A percentile compares a stretch with the other conserved stretches of the same genome.
Conservation (phyloP, 2,329 filamentous ascomycete genomes). For the Penicillium sp. region DNA sequence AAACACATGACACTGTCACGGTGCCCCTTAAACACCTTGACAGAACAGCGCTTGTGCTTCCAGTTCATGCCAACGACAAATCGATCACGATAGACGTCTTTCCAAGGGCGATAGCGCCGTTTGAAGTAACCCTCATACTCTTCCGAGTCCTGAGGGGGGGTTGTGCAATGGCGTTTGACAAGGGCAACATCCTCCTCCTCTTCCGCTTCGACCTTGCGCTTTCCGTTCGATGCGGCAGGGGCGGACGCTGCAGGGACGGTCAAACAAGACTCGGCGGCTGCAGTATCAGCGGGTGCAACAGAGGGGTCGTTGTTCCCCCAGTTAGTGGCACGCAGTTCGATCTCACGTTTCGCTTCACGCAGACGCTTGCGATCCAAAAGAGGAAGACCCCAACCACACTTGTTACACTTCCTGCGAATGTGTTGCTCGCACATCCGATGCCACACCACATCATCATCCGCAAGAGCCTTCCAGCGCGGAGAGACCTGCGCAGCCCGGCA, state of each 20-base stretch:
- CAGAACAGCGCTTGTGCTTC: slow-evolving; percentile 89
- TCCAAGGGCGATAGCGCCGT: slow-evolving; percentile 72
- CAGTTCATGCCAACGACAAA: slow-evolving; percentile 97
- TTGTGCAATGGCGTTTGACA: slow-evolving; percentile 36
- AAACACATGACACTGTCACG: slow-evolving; percentile 82
- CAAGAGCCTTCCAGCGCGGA: slow-evolving; percentile 79
- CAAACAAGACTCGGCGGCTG: slow-evolving; percentile 21
- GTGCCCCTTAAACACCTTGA: slow-evolving; percentile 82
- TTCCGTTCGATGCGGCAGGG: slow-evolving; percentile 17
- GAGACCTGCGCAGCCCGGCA: slow-evolving; percentile 97
- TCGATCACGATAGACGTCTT: slow-evolving; percentile 92
- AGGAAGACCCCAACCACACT: slow-evolving; percentile 93
- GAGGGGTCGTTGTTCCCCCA: slow-evolving; percentile 58
- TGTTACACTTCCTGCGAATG: slow-evolving; percentile 89
- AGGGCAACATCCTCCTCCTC: slow-evolving; percentile 30
- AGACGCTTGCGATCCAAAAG: slow-evolving; percentile 85
- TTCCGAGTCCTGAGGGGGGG: slow-evolving; percentile 29
- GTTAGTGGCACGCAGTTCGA: slow-evolving; percentile 68
- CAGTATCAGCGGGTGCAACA: slow-evolving; percentile 30
- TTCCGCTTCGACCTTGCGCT: slow-evolving; percentile 30
- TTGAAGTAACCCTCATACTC: slow-evolving; percentile 52
- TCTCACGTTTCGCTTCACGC: slow-evolving; percentile 82
- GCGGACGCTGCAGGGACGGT: slow-evolving; percentile 6
- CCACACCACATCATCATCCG: slow-evolving; percentile 98
- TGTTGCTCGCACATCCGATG: slow-evolving; percentile 98